phyloP scores from a whole-genome alignment of 352 stramenopile genomes.

The Phytopythium delawarense region DNA sequence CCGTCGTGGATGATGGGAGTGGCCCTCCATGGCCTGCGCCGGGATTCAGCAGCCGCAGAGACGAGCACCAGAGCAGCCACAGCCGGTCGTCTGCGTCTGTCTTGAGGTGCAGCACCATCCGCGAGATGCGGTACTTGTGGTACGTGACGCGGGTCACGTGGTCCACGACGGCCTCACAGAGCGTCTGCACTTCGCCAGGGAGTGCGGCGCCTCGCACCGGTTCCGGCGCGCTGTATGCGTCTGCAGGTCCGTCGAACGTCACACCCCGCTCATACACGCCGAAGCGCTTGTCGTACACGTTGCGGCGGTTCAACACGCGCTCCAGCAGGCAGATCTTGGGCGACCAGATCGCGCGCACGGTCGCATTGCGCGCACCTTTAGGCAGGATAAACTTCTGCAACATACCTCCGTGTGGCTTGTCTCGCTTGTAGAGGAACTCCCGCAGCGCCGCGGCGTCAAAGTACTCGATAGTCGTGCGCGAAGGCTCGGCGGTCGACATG shows the following conservation, averaged over 20 bases:
- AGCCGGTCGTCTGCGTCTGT: slow-evolving; percentile 90
- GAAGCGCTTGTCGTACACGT: slow-evolving; percentile 89
- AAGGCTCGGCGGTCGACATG: background rate
- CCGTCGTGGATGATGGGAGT: slow-evolving; percentile 3
- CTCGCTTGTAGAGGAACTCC: slow-evolving; percentile 92
- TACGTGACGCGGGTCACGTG: slow-evolving; percentile 92
- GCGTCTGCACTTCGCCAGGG: slow-evolving; percentile 83
- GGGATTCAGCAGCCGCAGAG: slow-evolving; percentile 69
- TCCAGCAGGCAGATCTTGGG: slow-evolving; percentile 95
- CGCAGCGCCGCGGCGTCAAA: slow-evolving; percentile 82
- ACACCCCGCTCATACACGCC: slow-evolving; percentile 92
- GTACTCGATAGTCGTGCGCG: slow-evolving; percentile 88
- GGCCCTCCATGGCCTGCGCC: background rate
- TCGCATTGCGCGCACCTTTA: slow-evolving; percentile 88
- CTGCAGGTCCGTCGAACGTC: slow-evolving; percentile 91
- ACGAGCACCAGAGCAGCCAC: slow-evolving; percentile 94
- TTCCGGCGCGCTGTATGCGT: slow-evolving; percentile 80
- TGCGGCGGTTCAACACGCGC: slow-evolving; percentile 86
- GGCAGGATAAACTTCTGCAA: slow-evolving; percentile 94
- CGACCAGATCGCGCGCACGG: slow-evolving; percentile 92
- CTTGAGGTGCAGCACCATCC: slow-evolving; percentile 96
- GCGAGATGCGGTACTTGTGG: slow-evolving; percentile 88
- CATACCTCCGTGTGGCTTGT: slow-evolving; percentile 90
- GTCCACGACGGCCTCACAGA: slow-evolving; percentile 91
- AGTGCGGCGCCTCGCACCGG: slow-evolving; percentile 91